Evolutionary conservation across 2,329 filamentous ascomycete species (phyloP).

Genomic region (Lojkania enalia): DNA sequence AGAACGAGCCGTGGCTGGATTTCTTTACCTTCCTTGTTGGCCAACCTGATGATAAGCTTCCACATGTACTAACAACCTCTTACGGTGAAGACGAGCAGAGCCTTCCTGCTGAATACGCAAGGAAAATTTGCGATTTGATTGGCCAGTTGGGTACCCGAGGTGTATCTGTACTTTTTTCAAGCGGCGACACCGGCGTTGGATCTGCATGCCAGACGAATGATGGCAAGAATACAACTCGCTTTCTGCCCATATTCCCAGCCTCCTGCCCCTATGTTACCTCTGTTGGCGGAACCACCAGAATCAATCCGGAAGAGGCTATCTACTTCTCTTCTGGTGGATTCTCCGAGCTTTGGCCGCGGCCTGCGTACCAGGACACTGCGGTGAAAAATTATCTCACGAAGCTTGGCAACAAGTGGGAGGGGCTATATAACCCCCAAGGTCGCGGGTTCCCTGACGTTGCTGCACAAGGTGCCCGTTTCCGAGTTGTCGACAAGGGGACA

Average conservation of each 20-base stretch:
- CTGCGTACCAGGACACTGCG: constrained; percentile 48
- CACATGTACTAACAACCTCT: constrained; percentile 43
- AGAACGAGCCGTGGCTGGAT: constrained; percentile 54
- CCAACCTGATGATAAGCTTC: constrained; percentile 40
- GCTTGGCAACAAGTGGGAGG: constrained; percentile 45
- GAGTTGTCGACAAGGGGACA: constrained; percentile 39
- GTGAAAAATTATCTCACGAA: constrained; percentile 45
- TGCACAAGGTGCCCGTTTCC: constrained; percentile 43
- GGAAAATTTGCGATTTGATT: constrained; percentile 45
- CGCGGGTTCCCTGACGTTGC: constrained; percentile 53
- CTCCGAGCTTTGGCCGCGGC: constrained; percentile 48
- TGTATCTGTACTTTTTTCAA: constrained; percentile 46
- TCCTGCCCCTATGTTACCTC: constrained; percentile 54
- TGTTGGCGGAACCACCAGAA: constrained; percentile 47
- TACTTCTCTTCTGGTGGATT: constrained; percentile 52
- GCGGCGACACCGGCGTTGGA: constrained; percentile 46
- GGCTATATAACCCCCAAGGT: constrained; percentile 49
- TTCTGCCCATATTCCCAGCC: constrained; percentile 52
- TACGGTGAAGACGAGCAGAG: constrained; percentile 48
- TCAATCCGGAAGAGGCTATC: constrained; percentile 46
- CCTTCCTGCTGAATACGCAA: constrained; percentile 41
- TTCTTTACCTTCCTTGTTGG: constrained; percentile 43
- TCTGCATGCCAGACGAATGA: constrained; percentile 52
- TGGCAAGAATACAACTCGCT: constrained; percentile 48
- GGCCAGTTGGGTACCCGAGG: constrained; percentile 46